A percentile compares a stretch with the other conserved stretches of the same genome.
phyloP scores from a whole-genome alignment of 345 rosid genomes.

The Corchorus olitorius region DNA sequence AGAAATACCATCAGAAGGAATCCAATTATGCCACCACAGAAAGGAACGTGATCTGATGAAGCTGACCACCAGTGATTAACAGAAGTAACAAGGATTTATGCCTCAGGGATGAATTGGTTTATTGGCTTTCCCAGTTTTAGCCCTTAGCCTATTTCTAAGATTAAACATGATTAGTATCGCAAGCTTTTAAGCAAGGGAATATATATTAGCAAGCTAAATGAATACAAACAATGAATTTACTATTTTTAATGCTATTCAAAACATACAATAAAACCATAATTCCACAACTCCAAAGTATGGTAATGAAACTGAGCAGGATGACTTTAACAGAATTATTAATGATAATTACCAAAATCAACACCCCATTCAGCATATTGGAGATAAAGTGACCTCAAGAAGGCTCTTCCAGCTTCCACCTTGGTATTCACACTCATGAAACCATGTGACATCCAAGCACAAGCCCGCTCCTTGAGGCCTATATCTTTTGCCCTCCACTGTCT shows the following conservation, averaged over 20 bases:
- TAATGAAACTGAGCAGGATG: constrained; percentile 4
- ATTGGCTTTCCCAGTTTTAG: neutral
- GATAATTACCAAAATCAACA: constrained; percentile 76
- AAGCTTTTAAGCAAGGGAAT: neutral
- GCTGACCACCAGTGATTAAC: constrained; percentile 13
- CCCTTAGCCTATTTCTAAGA: neutral
- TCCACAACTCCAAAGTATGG: neutral
- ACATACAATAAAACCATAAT: neutral
- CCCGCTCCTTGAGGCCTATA: constrained; percentile 77
- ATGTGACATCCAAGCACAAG: constrained; percentile 90
- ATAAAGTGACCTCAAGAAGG: constrained; percentile 87
- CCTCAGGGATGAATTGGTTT: constrained; percentile 6
- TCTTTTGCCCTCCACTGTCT: constrained; percentile 71
- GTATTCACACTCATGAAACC: constrained; percentile 94
- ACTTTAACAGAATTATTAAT: constrained; percentile 1
- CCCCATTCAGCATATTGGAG: constrained; percentile 91
- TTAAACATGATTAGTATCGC: neutral
- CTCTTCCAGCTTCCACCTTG: constrained; percentile 71
- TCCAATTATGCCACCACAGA: constrained; percentile 13
- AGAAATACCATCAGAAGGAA: constrained; percentile 12
- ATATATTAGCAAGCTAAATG: neutral
- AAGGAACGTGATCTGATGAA: neutral
- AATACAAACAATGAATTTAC: neutral
- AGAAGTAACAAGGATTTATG: constrained; percentile 3
- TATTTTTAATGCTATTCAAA: neutral